These are phyloP conservation scores for Fraxinus excelsior DNA, from an alignment of 257 asterid species.

Conservation along the genomic window DNA sequence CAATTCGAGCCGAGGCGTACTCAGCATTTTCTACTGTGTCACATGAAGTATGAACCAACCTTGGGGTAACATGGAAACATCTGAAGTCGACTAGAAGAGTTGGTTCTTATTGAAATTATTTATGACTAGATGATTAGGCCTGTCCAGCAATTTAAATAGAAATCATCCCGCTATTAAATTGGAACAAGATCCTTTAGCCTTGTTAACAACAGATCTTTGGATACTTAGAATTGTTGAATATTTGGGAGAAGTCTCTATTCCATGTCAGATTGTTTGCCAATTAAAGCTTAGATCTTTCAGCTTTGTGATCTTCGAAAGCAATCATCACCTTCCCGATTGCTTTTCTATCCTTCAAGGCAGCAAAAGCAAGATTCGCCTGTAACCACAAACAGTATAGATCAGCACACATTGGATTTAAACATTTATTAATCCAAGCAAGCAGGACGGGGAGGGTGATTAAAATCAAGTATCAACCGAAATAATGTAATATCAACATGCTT, in stretches of 20 bases:
- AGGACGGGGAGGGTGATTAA: not conserved
- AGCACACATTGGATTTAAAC: not conserved
- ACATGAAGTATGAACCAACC: not conserved
- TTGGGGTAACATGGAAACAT: not conserved
- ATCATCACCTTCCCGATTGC: conserved; percentile 96
- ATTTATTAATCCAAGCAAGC: not conserved
- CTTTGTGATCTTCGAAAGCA: conserved; percentile 47
- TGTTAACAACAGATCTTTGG: not conserved
- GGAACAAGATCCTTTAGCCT: no score
- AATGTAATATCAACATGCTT: not conserved
- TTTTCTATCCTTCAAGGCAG: conserved; percentile 79
- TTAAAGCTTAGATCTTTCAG: conserved; percentile 59
- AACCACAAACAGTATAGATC: conserved; percentile 4
- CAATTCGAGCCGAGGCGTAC: no score
- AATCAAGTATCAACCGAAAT: not conserved
- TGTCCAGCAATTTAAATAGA: not conserved
- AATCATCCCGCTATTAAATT: not conserved
- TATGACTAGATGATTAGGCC: no score
- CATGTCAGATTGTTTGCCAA: not conserved
- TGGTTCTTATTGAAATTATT: not conserved
- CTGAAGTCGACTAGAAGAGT: not conserved
- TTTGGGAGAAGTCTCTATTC: not conserved
- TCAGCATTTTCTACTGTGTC: no score
- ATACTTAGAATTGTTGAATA: conserved; percentile 5
- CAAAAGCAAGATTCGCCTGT: conserved; percentile 84